A percentile compares a stretch with the other conserved stretches of the same genome.
phyloP scores from a whole-genome alignment of 805 yeast species.

The Saturnispora bothae region DNA sequence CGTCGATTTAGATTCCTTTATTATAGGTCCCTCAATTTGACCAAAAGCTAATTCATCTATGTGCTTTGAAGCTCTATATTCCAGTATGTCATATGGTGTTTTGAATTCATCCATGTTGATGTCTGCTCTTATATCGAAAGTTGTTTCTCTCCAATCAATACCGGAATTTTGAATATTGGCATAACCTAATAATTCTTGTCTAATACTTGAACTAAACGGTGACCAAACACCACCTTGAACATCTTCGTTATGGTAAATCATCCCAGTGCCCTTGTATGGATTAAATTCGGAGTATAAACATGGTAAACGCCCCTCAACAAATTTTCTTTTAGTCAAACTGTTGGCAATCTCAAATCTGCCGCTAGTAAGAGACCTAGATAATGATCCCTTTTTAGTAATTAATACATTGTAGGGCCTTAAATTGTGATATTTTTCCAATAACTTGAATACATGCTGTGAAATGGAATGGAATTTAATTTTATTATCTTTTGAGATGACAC shows the following conservation, averaged over 20 bases:
- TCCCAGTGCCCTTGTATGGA: constrained; percentile 48
- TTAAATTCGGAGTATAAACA: constrained; percentile 77
- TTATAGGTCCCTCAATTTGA: constrained; percentile 29
- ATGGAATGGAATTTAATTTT: constrained; percentile 37
- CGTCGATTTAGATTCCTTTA: constrained; percentile 36
- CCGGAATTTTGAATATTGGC: constrained; percentile 74
- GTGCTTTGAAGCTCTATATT: constrained; percentile 63
- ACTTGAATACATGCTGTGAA: constrained; percentile 27
- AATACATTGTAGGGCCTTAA: constrained; percentile 74
- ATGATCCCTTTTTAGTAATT: constrained; percentile 66
- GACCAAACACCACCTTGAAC: constrained; percentile 80
- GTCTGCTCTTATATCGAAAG: constrained; percentile 68
- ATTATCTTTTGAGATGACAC: constrained; percentile 18
- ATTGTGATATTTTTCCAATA: constrained; percentile 48
- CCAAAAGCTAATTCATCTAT: constrained; percentile 74
- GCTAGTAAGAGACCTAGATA: constrained; percentile 75
- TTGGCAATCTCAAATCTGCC: constrained; percentile 92
- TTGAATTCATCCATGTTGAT: constrained; percentile 61
- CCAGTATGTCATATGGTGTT: constrained; percentile 61
- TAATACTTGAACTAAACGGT: constrained; percentile 53
- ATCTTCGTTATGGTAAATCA: constrained; percentile 67
- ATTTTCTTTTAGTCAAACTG: constrained; percentile 67
- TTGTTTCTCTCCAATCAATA: constrained; percentile 63
- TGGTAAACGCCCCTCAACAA: constrained; percentile 68
- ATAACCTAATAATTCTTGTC: constrained; percentile 49